Evolutionary conservation across 306 rosid species (phyloP).

Genomic region (Prunus kanzakura): DNA sequence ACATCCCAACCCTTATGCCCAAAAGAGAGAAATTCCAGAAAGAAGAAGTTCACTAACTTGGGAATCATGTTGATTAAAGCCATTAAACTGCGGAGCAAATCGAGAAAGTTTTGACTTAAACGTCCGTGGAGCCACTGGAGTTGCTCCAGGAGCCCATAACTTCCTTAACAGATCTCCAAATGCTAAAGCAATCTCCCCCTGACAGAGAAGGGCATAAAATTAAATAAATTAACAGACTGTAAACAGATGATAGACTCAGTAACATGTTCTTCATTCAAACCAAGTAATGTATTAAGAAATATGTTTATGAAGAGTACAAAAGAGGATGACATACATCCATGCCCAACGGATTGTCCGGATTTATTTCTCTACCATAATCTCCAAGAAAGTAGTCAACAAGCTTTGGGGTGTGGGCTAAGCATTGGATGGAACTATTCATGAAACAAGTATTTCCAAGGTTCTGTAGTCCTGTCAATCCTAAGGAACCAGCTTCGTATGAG

Average conservation of each 20-base stretch:
- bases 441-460: slow-evolving; percentile 99
- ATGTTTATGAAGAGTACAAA: slow-evolving; percentile 8
- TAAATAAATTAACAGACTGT: slow-evolving; percentile 6
- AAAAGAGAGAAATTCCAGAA: slow-evolving; percentile 28
- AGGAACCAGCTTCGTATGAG: slow-evolving; percentile 78
- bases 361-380: slow-evolving; percentile 87
- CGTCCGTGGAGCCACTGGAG: slow-evolving; percentile 74
- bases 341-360: slow-evolving; percentile 87
- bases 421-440: slow-evolving; percentile 97
- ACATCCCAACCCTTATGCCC: slow-evolving; percentile 9
- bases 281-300: slow-evolving; percentile 13
- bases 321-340: slow-evolving; percentile 67
- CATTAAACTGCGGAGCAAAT: slow-evolving; percentile 98
- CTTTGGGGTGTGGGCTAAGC: slow-evolving; percentile 95
- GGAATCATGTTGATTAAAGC: slow-evolving; percentile 98
- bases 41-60: slow-evolving; percentile 62
- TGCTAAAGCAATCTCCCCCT: slow-evolving; percentile 98
- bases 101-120: slow-evolving; percentile 94
- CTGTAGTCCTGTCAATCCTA: slow-evolving; percentile 91
- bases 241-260: background rate
- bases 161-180: slow-evolving; percentile 95
- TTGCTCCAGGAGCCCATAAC: slow-evolving; percentile 98
- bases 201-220: slow-evolving; percentile 22
- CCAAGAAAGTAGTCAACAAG: slow-evolving; percentile 97
- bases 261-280: slow-evolving; percentile 4